Evolutionary conservation across 257 asterid genomes (phyloP).

Genomic region (Jasminum sambac): DNA sequence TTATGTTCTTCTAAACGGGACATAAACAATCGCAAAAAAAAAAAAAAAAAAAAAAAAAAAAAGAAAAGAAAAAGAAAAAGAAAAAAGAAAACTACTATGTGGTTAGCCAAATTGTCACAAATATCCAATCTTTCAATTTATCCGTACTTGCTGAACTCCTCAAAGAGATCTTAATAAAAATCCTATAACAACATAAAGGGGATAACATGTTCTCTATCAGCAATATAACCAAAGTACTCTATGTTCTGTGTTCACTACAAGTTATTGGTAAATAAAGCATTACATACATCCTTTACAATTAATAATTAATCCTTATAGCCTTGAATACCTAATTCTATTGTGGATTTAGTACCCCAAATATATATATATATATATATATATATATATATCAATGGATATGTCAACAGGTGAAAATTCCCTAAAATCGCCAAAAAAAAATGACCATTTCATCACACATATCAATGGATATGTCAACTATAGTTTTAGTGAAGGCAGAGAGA

Average conservation of each 20-base stretch:
- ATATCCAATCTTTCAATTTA: constrained; percentile 32
- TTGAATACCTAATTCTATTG: background rate
- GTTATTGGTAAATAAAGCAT: background rate
- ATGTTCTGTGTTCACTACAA: background rate
- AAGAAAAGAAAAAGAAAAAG: no score
- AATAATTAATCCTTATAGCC: background rate
- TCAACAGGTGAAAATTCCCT: background rate
- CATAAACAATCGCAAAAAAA: constrained; percentile 27
- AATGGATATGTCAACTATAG: background rate
- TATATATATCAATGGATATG: no score
- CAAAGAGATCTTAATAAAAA: constrained; percentile 34
- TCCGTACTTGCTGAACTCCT: constrained; percentile 34
- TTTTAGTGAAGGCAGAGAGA: background rate
- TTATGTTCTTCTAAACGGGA: constrained; percentile 25
- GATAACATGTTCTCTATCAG: background rate
- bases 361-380: no score
- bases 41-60: background rate
- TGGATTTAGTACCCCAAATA: no score
- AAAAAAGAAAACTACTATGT: no score
- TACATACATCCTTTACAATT: background rate
- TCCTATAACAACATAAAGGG: constrained; percentile 38
- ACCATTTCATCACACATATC: background rate
- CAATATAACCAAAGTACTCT: background rate
- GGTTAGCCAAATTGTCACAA: constrained; percentile 38
- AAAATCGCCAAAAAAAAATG: background rate